Evolutionary conservation across 345 rosid genomes (phyloP), one percentile per base, ranked within the genome.

Genomic region (Rubroshorea leprosula): DNA sequence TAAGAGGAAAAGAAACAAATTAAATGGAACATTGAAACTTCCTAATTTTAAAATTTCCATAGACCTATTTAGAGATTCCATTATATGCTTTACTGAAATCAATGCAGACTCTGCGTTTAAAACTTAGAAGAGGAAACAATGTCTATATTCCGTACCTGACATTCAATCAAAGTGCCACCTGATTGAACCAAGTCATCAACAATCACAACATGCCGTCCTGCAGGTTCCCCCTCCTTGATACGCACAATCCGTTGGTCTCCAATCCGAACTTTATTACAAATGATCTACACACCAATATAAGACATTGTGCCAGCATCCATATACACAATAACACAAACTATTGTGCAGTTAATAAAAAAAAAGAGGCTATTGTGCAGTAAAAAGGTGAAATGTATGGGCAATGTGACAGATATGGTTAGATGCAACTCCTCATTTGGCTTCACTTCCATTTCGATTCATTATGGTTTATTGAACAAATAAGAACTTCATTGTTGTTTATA

Each of bases 151-250:
- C 11, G 44, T 69, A 93, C 99, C 99, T 89, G 99, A 71, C 99
- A 93, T 79, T 89, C 99, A 51, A 85, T 76, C 52, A 93, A 74
- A 44, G 99, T 93, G 58, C 99, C 88, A 41, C 99, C 99, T 8
- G 99, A 92, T 73, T 89, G 99, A 67, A 93, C 99, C 76, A 93
- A 78, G 77, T 89, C 96, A 71, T 93, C 99, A 27, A 93, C 97
- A 52, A 89, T 93, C 61, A 89, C 99, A 19, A 93, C 89, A 29
- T 93, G 97, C 18, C 85, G 77, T 70, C 96, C 99, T 63, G 60
- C 70, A 41, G 96, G 87, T 29, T 89, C 82, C 25, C 99, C 99
- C 68, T 89, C 97, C 74, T 83, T 93, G 72, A 93, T 82, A 59
- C 94, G 88, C 23, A 86, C 99, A 63, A 89, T 82, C 61, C 97